phyloP scores from a whole-genome alignment of 768 basidiomycete genomes.

The Chlorophyllum brunneum region DNA sequence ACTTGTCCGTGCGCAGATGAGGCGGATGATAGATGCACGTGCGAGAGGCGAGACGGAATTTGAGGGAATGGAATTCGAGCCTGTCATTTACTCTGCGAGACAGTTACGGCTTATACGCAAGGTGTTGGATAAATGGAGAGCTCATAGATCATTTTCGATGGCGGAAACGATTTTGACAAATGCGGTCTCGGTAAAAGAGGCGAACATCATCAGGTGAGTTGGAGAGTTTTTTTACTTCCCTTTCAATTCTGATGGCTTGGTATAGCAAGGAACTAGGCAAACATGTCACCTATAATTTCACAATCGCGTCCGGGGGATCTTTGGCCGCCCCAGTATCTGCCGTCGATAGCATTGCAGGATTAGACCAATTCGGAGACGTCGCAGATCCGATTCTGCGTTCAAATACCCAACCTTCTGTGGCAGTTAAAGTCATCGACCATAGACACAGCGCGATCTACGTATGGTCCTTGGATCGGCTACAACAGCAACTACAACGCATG shows the following conservation, averaged over 20 bases:
- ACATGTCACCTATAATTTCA: slow-evolving; percentile 89
- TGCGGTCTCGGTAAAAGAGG: slow-evolving; percentile 89
- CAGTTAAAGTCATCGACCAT: slow-evolving; percentile 89
- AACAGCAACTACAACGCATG: slow-evolving; percentile 90
- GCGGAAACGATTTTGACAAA: slow-evolving; percentile 83
- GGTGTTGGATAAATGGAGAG: slow-evolving; percentile 82
- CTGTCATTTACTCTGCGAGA: slow-evolving; percentile 76
- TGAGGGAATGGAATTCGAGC: slow-evolving; percentile 64
- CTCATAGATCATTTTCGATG: slow-evolving; percentile 85
- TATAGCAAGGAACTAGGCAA: slow-evolving; percentile 81
- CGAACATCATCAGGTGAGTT: slow-evolving; percentile 82
- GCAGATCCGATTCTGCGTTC: slow-evolving; percentile 77
- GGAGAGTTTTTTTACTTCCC: slow-evolving; percentile 14
- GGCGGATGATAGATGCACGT: slow-evolving; percentile 69
- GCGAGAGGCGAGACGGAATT: slow-evolving; percentile 73
- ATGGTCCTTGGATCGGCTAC: slow-evolving; percentile 88
- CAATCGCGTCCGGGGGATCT: slow-evolving; percentile 78
- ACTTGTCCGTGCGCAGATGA: slow-evolving; percentile 80
- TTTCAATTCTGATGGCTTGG: background rate
- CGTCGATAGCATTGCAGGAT: slow-evolving; percentile 78
- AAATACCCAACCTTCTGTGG: slow-evolving; percentile 76
- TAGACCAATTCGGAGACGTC: slow-evolving; percentile 91
- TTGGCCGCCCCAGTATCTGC: slow-evolving; percentile 78
- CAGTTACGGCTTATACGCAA: slow-evolving; percentile 81
- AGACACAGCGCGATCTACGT: slow-evolving; percentile 82